These are phyloP conservation scores for Populus davidiana DNA, from an alignment of 345 rosid genomes.

Conservation along the genomic window DNA sequence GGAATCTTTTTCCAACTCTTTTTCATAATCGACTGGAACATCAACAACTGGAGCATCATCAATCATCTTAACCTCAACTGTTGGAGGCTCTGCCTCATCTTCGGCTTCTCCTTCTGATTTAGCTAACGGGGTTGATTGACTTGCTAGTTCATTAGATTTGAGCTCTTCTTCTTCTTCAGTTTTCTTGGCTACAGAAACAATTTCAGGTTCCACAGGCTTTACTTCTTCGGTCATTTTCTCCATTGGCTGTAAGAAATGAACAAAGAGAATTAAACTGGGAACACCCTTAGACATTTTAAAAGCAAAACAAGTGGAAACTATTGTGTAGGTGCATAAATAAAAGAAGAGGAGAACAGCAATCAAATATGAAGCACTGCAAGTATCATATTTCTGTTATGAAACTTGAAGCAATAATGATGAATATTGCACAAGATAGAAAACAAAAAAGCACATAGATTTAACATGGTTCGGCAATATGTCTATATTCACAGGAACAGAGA, in stretches of 20 bases:
- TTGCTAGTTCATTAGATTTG: background rate
- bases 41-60: background rate
- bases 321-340: background rate
- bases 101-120: background rate
- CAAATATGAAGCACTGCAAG: background rate
- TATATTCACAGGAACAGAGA: too few relatives aligned
- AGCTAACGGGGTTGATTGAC: background rate
- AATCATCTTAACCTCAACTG: conserved; percentile 6
- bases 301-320: background rate
- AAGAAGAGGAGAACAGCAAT: background rate
- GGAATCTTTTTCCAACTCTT: background rate
- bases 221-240: conserved; percentile 2
- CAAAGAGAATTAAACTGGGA: background rate
- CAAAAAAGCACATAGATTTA: too few relatives aligned
- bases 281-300: background rate
- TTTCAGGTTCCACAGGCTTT: conserved; percentile 7
- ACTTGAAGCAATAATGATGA: too few relatives aligned
- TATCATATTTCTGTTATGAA: background rate
- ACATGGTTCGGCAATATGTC: too few relatives aligned
- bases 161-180: background rate
- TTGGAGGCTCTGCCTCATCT: background rate
- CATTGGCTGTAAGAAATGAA: conserved; percentile 1
- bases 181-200: background rate
- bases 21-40: background rate
- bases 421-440: too few relatives aligned